These are phyloP conservation scores for Krasilnikovozyma curviuscula DNA, from an alignment of 768 basidiomycete genomes.

Conservation along the genomic window DNA sequence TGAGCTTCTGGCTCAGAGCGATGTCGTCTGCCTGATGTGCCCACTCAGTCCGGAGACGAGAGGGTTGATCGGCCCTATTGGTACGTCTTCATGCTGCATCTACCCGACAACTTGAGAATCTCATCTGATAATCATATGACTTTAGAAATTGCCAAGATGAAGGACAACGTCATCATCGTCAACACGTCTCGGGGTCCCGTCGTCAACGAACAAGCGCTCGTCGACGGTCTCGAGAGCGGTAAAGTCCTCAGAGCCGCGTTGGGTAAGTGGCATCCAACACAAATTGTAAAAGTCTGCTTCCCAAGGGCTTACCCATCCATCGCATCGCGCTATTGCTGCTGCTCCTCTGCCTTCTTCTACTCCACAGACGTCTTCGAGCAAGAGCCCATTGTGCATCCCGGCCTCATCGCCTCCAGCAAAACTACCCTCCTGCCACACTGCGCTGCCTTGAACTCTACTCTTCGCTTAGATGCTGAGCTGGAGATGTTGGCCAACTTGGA, in stretches of 20 bases:
- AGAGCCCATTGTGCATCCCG: constrained; percentile 25
- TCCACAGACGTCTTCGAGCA: not conserved
- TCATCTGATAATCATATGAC: too few relatives aligned
- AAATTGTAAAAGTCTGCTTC: constrained; percentile 24
- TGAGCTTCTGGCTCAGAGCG: not conserved
- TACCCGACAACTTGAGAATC: not conserved
- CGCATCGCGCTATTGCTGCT: too few relatives aligned
- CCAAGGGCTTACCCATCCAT: not conserved
- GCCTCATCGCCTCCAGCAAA: constrained; percentile 13
- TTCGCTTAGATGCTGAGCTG: too few relatives aligned
- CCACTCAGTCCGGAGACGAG: not conserved
- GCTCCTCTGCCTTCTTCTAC: not conserved
- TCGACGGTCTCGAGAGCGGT: constrained; percentile 25
- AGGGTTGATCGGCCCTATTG: constrained; percentile 13
- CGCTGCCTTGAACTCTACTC: constrained; percentile 12
- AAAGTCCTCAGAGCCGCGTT: constrained; percentile 25
- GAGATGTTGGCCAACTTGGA: too few relatives aligned
- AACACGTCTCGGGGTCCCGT: constrained; percentile 11
- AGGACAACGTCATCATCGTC: not conserved
- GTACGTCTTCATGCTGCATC: too few relatives aligned
- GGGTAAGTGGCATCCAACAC: too few relatives aligned
- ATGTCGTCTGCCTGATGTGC: not conserved
- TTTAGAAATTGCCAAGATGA: not conserved
- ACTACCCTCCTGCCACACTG: constrained; percentile 15
- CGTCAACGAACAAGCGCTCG: constrained; percentile 24